A percentile compares a stretch with the other conserved stretches of the same genome.
phyloP scores from a whole-genome alignment of 2,329 filamentous ascomycete species.

The Pseudopyricularia javanii region DNA sequence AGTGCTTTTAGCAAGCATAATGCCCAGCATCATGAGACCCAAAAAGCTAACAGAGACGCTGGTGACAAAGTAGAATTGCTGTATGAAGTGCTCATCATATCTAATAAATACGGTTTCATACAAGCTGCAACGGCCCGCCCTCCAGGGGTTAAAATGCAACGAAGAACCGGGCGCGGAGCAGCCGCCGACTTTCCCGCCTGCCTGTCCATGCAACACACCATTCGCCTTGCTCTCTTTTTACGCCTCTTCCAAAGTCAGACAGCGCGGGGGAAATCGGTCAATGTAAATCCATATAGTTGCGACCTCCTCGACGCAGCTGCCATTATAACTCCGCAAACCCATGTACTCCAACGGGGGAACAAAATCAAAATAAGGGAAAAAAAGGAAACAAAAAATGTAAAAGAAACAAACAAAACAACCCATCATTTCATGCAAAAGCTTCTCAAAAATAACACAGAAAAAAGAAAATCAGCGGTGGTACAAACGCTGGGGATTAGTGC shows the following conservation, averaged over 20 bases:
- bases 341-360: neutral
- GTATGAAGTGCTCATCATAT: neutral
- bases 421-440: neutral
- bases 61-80: neutral
- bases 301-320: neutral
- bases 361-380: neutral
- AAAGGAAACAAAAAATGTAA: slow-evolving; percentile 2
- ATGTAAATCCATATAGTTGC: neutral
- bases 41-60: neutral
- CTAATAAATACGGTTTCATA: neutral
- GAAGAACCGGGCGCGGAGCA: neutral
- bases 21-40: neutral
- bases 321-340: neutral
- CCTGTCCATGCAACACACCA: neutral
- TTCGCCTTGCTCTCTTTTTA: neutral
- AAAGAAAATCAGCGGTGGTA: slow-evolving; percentile 4
- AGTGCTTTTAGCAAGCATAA: neutral
- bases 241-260: neutral
- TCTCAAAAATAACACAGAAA: slow-evolving; percentile 8
- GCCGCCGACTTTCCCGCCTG: neutral
- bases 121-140: neutral
- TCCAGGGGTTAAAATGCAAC: neutral
- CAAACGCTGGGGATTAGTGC: neutral
- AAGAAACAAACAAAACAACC: slow-evolving; percentile 9
- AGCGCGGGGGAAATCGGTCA: neutral